A percentile compares a stretch with the other conserved stretches of the same genome.
Evolutionary conservation across 768 basidiomycete species (phyloP).

Genomic region (Saitozyma sp.): DNA sequence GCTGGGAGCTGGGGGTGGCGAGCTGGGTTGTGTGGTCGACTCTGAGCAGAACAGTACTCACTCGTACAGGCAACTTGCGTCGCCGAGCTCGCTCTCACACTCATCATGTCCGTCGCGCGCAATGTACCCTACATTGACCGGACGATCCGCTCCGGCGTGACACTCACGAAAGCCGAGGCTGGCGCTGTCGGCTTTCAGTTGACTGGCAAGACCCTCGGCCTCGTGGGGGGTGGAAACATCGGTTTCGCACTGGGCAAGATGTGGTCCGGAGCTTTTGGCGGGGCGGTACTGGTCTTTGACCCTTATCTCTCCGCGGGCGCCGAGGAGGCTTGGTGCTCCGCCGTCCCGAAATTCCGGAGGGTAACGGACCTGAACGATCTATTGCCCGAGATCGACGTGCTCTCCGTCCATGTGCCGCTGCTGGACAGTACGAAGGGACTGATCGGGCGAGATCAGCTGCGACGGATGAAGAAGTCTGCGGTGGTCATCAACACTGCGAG

Average conservation of each 20-base stretch:
- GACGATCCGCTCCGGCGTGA: constrained; percentile 6
- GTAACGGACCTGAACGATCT: constrained; percentile 13
- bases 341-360: constrained; percentile 6
- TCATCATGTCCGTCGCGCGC: constrained; percentile 11
- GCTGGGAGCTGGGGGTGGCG: not conserved
- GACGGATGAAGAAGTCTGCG: constrained; percentile 61
- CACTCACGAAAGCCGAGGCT: constrained; percentile 10
- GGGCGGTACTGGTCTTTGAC: constrained; percentile 13
- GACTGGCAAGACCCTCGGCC: constrained; percentile 12
- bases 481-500: constrained; percentile 69
- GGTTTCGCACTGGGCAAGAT: constrained; percentile 15
- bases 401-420: constrained; percentile 24
- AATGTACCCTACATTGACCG: constrained; percentile 10
- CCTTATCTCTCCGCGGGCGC: constrained; percentile 4
- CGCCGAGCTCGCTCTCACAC: constrained; percentile 17
- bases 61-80: constrained; percentile 5
- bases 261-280: constrained; percentile 15
- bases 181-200: constrained; percentile 12
- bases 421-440: constrained; percentile 12
- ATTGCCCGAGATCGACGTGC: constrained; percentile 13
- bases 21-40: too few relatives aligned
- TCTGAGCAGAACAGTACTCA: not conserved
- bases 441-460: constrained; percentile 23
- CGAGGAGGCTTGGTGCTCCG: constrained; percentile 7
- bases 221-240: constrained; percentile 19